phyloP scores from a whole-genome alignment of 2,329 filamentous ascomycete genomes.

The Pseudohalonectria lignicola region DNA sequence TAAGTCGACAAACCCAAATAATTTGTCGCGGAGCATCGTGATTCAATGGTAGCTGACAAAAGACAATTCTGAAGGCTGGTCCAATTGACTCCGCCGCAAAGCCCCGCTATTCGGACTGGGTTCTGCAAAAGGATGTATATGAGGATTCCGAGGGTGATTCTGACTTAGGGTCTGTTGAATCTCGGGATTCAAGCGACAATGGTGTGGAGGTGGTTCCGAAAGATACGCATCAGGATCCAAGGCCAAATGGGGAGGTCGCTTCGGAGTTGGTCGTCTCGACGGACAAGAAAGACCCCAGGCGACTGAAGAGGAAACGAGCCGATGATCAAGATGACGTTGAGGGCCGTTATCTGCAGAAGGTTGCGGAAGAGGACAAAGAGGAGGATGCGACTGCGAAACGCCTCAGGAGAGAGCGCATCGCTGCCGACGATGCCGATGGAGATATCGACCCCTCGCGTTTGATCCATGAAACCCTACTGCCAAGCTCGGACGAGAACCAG shows the following conservation, averaged over 20 bases:
- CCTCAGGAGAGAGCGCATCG: constrained; percentile 16
- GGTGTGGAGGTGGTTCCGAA: constrained; percentile 15
- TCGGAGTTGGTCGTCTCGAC: no score
- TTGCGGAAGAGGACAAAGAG: constrained; percentile 46
- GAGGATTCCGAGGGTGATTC: constrained; percentile 20
- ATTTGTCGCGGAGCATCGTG: no score
- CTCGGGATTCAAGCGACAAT: constrained; percentile 21
- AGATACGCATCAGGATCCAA: no score
- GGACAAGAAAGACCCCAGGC: no score
- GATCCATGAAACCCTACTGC: constrained; percentile 47
- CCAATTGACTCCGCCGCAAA: constrained; percentile 35
- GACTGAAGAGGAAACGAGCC: constrained; percentile 43
- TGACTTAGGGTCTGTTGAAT: constrained; percentile 23
- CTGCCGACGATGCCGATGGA: constrained; percentile 17
- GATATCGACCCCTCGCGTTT: constrained; percentile 26
- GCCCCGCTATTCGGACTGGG: constrained; percentile 27
- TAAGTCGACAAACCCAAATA: constrained; percentile 31
- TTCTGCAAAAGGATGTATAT: constrained; percentile 7
- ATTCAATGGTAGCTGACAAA: no score
- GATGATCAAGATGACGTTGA: constrained; percentile 62
- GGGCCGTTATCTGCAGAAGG: constrained; percentile 54
- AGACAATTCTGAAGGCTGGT: constrained; percentile 31
- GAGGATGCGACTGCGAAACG: constrained; percentile 20
- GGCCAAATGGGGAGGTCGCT: no score
- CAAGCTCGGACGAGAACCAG: constrained; percentile 39